Percentiles rank a stretch among this genome's conserved stretches.
These are phyloP conservation scores for Phytophthora tubulina DNA, from an alignment of 352 stramenopile species.

Conservation along the genomic window DNA sequence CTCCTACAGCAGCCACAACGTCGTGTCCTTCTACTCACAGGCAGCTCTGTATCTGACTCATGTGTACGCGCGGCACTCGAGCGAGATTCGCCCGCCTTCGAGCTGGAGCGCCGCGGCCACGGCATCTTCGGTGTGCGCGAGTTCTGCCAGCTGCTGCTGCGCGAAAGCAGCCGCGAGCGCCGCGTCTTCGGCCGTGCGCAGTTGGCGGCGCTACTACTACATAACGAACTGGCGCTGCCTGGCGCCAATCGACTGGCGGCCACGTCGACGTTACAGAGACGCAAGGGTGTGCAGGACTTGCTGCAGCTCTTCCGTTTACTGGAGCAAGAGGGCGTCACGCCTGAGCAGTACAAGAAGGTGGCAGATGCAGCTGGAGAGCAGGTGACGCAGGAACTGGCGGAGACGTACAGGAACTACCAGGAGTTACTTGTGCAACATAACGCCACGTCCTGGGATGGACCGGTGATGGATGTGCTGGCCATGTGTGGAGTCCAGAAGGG, in stretches of 20 bases:
- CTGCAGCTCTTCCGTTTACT: constrained; percentile 79
- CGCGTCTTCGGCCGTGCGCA: constrained; percentile 60
- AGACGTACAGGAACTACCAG: constrained; percentile 63
- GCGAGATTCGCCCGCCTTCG: constrained; percentile 55
- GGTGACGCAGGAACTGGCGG: constrained; percentile 43
- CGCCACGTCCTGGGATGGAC: constrained; percentile 73
- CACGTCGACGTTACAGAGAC: constrained; percentile 63
- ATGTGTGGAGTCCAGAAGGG: constrained; percentile 27
- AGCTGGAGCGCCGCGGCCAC: constrained; percentile 77
- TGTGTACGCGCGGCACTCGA: constrained; percentile 38
- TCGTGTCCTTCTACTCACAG: constrained; percentile 55
- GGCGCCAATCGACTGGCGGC: constrained; percentile 46
- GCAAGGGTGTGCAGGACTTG: constrained; percentile 63
- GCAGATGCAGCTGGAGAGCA: constrained; percentile 30
- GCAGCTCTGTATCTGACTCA: constrained; percentile 34
- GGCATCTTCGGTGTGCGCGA: constrained; percentile 60
- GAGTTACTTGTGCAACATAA: constrained; percentile 61
- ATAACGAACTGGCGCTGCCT: constrained; percentile 54
- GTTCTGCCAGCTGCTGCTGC: constrained; percentile 74
- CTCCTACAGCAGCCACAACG: constrained; percentile 40
- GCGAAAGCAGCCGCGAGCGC: constrained; percentile 63
- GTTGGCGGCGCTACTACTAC: constrained; percentile 63
- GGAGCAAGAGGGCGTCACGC: constrained; percentile 62
- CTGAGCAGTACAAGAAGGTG: constrained; percentile 45
- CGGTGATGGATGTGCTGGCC: constrained; percentile 65